Conservation (phyloP, 2,329 filamentous ascomycete species). For the Talaromyces sp. region DNA sequence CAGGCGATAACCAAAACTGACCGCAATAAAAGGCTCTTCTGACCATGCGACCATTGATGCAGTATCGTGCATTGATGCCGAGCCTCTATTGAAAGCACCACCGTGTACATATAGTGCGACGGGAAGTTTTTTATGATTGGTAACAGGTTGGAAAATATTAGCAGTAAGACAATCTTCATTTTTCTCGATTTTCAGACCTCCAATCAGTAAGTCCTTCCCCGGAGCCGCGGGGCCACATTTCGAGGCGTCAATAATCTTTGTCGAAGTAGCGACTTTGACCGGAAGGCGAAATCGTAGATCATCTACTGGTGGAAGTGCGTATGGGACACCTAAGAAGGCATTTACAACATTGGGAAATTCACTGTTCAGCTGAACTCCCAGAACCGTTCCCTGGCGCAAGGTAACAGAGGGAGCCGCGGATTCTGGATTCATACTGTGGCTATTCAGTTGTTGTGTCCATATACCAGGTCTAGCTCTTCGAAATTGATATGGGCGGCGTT, state of each 20-base stretch:
- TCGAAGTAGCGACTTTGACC: conserved; percentile 25
- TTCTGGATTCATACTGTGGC: not conserved
- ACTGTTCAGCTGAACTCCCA: not conserved
- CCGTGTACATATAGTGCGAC: conserved; percentile 44
- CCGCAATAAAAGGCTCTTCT: conserved; percentile 42
- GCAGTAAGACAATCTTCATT: conserved; percentile 45
- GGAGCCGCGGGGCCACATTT: conserved; percentile 33
- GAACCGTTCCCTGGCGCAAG: not conserved
- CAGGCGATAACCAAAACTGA: conserved; percentile 47
- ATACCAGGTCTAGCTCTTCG: not conserved
- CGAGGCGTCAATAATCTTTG: conserved; percentile 33
- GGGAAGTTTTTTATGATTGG: conserved; percentile 27
- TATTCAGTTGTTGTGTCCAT: not conserved
- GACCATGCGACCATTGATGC: conserved; percentile 59
- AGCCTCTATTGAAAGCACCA: conserved; percentile 34
- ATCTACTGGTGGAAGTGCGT: conserved; percentile 47
- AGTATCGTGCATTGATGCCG: conserved; percentile 51
- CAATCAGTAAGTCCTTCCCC: conserved; percentile 47
- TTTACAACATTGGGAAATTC: not conserved
- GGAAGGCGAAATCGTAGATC: conserved; percentile 47
- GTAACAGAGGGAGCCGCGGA: not conserved
- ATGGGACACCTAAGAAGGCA: conserved; percentile 50
- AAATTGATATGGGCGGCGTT: not conserved
- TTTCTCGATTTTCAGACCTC: conserved; percentile 50
- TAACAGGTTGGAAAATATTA: conserved; percentile 38